Conservation (phyloP, 1,284 basidiomycete species). For the Gymnopus androsaceus region DNA sequence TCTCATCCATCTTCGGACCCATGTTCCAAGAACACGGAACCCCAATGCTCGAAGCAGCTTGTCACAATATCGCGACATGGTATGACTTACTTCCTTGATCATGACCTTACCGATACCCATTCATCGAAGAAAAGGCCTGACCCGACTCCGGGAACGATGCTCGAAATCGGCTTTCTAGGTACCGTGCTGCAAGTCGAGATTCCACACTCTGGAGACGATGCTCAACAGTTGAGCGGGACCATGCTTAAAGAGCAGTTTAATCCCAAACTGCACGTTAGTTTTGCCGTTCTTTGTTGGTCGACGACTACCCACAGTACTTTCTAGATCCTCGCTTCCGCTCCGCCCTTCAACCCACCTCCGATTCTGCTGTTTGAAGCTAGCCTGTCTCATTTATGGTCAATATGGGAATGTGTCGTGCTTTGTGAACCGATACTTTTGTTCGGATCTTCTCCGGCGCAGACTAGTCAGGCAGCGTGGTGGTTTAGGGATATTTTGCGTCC, state of each 20-base stretch:
- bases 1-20: constrained; percentile 75
- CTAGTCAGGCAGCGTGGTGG: constrained; percentile 89
- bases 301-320: background rate
- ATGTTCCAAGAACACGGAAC: constrained; percentile 75
- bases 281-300: background rate
- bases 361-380: constrained; percentile 76
- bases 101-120: constrained; percentile 16
- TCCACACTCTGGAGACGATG: constrained; percentile 69
- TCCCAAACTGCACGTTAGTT: constrained; percentile 46
- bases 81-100: constrained; percentile 38
- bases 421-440: constrained; percentile 90
- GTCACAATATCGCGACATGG: constrained; percentile 86
- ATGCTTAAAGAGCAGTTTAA: constrained; percentile 50
- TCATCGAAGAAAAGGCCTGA: constrained; percentile 66
- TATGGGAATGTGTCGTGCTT: constrained; percentile 91
- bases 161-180: constrained; percentile 83
- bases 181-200: constrained; percentile 72
- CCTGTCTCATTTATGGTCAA: constrained; percentile 82
- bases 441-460: constrained; percentile 77
- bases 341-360: constrained; percentile 69
- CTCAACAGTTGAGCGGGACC: constrained; percentile 64
- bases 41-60: constrained; percentile 83
- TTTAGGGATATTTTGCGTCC: constrained; percentile 86
- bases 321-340: constrained; percentile 79
- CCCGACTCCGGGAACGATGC: constrained; percentile 60